phyloP scores from a whole-genome alignment of 371 early-diverging fungal species.

The Saksenaea oblongispora region DNA sequence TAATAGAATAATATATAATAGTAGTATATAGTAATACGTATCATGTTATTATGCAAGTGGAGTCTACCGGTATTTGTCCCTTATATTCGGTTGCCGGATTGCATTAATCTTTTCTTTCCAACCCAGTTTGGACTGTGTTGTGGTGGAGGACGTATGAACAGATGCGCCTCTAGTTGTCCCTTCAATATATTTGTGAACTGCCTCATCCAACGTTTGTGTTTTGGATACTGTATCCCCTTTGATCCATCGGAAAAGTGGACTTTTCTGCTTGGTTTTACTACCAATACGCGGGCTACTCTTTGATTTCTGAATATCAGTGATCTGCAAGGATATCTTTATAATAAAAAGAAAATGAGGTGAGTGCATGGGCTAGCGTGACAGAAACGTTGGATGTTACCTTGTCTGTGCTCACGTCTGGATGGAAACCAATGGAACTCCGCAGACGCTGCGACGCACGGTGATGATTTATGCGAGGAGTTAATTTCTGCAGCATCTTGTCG shows the following conservation, averaged over 20 bases:
- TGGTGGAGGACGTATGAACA: neutral
- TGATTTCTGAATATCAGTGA: neutral
- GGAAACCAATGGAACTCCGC: neutral
- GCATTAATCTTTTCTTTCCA: neutral
- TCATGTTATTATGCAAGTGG: neutral
- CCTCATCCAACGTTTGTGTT: neutral
- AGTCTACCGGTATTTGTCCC: neutral
- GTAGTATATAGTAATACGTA: neutral
- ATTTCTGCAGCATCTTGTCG: slow-evolving; percentile 12
- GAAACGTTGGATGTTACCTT: neutral
- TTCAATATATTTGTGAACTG: neutral
- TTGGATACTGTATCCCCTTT: neutral
- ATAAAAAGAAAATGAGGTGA: neutral
- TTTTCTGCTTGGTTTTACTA: neutral
- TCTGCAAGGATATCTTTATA: neutral
- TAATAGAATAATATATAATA: neutral
- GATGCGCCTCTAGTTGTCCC: neutral
- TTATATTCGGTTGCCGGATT: neutral
- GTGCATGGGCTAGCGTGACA: neutral
- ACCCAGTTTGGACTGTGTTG: neutral
- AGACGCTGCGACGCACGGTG: neutral
- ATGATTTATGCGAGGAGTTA: slow-evolving; percentile 1
- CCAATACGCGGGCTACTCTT: neutral
- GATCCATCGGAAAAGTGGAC: slow-evolving; percentile 1
- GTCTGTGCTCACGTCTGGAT: neutral